Base-by-base conservation (phyloP, 2,329 filamentous ascomycete species). In the Verticillium nubilum region DNA sequence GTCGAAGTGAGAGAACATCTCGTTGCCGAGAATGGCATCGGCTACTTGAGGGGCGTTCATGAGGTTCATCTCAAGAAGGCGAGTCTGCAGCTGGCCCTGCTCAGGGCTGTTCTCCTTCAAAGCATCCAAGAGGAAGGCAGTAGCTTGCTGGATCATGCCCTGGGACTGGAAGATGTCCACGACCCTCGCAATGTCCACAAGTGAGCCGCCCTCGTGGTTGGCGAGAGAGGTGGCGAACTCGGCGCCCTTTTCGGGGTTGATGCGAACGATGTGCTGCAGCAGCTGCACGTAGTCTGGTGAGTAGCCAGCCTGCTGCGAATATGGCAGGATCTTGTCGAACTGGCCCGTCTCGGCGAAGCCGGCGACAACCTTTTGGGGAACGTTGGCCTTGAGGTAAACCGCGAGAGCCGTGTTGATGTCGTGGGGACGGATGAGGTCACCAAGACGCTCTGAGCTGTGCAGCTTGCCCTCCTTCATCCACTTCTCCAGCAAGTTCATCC, bases 1-100 rank as follows among this genome's bases (percentile, higher is more conserved):
- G 77, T 99, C 95, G 70, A 97, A 99, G 77, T 99, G 87, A 0
- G 92, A 92, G 77, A 99, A 98, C 90, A 99, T 97, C 69, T 98
- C 92, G 69, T 99, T 99, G 65, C 94, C 91, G 47, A 99, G 85
- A 66, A 99, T 99, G 33, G 95, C 95, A 74, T 99, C 96, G 3
- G 96, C 95, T 58, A 99, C 96, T 74, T 98, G 95, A 56, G 95
- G 95, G 1, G 95, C 96, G 67, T 97, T 96, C 76, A 96, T 83
- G 63, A 99, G 78, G 75, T 99, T 99, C 93, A 99, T 98, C 81
- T 99, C 96, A 59, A 99, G 80, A 3, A 99, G 83, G 62, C 95
- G 89, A 25, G 96, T 99, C 77, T 99, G 95, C 42, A 99, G 82
- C 66, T 94, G 88, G 42, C 88, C 94, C 71, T 99, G 93, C 74